Evolutionary conservation across 768 basidiomycete genomes (phyloP).

Genomic region (Amanita pallidorosea): DNA sequence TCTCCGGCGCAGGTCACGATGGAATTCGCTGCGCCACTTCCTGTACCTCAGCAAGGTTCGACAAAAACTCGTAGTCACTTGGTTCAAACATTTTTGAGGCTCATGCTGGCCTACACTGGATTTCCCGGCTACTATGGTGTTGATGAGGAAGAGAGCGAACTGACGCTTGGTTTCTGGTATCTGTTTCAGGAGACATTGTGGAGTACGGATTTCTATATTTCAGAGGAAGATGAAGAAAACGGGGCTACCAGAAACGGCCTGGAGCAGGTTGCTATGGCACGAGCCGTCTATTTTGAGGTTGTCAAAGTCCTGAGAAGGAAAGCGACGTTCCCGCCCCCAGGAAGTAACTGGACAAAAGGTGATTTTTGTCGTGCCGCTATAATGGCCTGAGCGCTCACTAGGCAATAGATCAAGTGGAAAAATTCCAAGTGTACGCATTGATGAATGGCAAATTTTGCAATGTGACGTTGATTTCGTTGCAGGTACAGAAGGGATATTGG

Average conservation of each 20-base stretch:
- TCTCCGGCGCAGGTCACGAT: constrained; percentile 27
- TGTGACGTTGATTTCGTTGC: not conserved
- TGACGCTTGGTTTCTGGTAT: constrained; percentile 86
- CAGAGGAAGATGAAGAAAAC: constrained; percentile 14
- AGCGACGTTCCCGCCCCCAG: constrained; percentile 54
- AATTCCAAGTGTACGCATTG: constrained; percentile 59
- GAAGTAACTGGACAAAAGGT: constrained; percentile 63
- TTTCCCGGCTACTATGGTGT: constrained; percentile 64
- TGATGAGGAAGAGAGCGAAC: constrained; percentile 84
- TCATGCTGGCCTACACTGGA: constrained; percentile 66
- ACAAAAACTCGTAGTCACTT: constrained; percentile 35
- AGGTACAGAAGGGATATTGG: constrained; percentile 83
- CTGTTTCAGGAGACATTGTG: constrained; percentile 82
- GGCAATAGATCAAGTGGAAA: constrained; percentile 62
- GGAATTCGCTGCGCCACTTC: constrained; percentile 12
- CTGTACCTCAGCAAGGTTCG: constrained; percentile 5
- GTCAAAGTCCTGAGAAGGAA: constrained; percentile 65
- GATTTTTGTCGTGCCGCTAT: constrained; percentile 7
- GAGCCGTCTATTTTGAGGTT: constrained; percentile 70
- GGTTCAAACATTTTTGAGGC: constrained; percentile 59
- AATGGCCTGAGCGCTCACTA: constrained; percentile 5
- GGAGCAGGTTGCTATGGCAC: constrained; percentile 45
- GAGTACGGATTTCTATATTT: constrained; percentile 45
- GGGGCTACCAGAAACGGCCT: constrained; percentile 13
- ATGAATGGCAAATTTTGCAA: not conserved